Percentiles rank a stretch among this genome's conserved stretches.
Conservation (phyloP, 2,329 filamentous ascomycete genomes). For the Phaeosphaeria sp. region DNA sequence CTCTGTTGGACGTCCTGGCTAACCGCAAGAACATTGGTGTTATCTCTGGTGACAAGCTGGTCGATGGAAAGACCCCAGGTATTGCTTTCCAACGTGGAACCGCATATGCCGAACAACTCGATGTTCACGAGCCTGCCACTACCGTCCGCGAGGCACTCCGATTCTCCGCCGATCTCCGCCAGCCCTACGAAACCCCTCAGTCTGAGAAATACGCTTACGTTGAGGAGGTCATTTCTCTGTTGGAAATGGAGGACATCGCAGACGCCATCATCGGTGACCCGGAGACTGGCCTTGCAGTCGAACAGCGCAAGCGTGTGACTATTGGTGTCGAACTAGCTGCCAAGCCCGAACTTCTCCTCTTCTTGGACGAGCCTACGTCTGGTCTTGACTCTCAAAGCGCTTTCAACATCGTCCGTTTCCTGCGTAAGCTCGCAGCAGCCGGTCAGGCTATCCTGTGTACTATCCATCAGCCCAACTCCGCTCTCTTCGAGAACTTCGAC, state of each 20-base stretch:
- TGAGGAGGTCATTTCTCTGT: slow-evolving; percentile 68
- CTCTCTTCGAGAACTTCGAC: slow-evolving; percentile 88
- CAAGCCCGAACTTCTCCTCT: slow-evolving; percentile 75
- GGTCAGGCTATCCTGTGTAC: slow-evolving; percentile 91
- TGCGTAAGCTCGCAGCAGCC: slow-evolving; percentile 77
- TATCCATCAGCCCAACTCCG: slow-evolving; percentile 87
- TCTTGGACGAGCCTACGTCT: slow-evolving; percentile 80
- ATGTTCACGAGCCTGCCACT: slow-evolving; percentile 67
- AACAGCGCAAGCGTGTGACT: slow-evolving; percentile 68
- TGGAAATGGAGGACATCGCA: slow-evolving; percentile 71
- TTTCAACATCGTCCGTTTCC: slow-evolving; percentile 78
- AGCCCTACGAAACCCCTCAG: slow-evolving; percentile 64
- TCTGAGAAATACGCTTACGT: slow-evolving; percentile 71
- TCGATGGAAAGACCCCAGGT: slow-evolving; percentile 66
- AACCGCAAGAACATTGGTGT: slow-evolving; percentile 70
- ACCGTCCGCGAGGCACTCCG: slow-evolving; percentile 71
- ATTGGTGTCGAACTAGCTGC: slow-evolving; percentile 68
- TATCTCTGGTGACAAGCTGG: slow-evolving; percentile 67
- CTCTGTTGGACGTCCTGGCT: slow-evolving; percentile 78
- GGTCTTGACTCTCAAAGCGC: slow-evolving; percentile 76
- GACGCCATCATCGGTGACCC: slow-evolving; percentile 70
- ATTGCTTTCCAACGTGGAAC: slow-evolving; percentile 69
- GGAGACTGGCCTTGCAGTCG: slow-evolving; percentile 67
- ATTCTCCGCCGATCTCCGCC: slow-evolving; percentile 70
- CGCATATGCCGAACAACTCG: slow-evolving; percentile 70